Evolutionary conservation across 257 asterid species (phyloP).

Genomic region (Forsythia viridissima): DNA sequence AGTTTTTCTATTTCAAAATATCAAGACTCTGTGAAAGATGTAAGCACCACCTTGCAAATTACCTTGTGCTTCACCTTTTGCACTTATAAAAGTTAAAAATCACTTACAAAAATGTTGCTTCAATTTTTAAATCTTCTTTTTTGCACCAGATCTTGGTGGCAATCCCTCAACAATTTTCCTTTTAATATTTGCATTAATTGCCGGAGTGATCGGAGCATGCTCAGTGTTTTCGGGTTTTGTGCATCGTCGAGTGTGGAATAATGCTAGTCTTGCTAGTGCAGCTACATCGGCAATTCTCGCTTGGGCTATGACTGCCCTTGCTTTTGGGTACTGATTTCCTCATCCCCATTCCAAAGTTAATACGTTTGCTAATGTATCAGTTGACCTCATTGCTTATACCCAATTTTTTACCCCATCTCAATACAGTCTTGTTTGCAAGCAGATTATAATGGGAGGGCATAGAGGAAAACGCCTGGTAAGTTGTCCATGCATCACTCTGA

Average conservation of each 20-base stretch:
- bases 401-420: not conserved
- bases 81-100: not conserved
- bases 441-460: constrained; percentile 76
- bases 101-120: not conserved
- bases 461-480: constrained; percentile 75
- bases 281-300: constrained; percentile 53
- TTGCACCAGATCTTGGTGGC: constrained; percentile 49
- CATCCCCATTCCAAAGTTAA: not conserved
- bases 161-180: constrained; percentile 68
- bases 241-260: constrained; percentile 58
- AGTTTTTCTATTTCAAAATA: too few species aligned
- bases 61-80: too few species aligned
- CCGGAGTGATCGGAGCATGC: constrained; percentile 61
- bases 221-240: constrained; percentile 48
- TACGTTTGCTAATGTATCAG: too few species aligned
- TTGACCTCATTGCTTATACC: too few species aligned
- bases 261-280: constrained; percentile 54
- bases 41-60: too few species aligned
- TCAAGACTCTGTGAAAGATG: too few species aligned
- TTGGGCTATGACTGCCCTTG: constrained; percentile 59
- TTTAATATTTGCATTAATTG: constrained; percentile 55
- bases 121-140: too few species aligned
- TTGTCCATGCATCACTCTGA: not conserved
- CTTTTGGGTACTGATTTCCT: constrained; percentile 55
- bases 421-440: constrained; percentile 77